Conservation (phyloP, 495 filamentous ascomycete genomes). For the Friedmanniomyces simplex region DNA sequence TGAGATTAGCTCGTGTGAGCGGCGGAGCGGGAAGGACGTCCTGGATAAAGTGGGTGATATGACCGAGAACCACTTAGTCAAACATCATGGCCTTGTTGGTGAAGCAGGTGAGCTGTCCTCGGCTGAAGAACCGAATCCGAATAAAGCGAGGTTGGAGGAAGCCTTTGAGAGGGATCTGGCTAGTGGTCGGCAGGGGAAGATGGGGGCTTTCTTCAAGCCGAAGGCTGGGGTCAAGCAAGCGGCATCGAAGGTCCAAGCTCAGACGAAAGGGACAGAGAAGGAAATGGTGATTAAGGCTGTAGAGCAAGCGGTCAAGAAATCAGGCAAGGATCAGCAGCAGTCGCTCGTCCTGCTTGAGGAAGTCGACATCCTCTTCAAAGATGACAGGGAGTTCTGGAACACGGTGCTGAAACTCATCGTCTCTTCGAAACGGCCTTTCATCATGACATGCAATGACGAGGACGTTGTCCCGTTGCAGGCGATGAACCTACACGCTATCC, state of each 20-base stretch:
- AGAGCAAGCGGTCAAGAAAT: slow-evolving; percentile 12
- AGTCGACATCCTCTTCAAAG: slow-evolving; percentile 84
- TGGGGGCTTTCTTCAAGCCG: slow-evolving; percentile 70
- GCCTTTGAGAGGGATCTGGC: slow-evolving; percentile 42
- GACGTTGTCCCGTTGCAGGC: slow-evolving; percentile 56
- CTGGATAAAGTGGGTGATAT: slow-evolving; percentile 90
- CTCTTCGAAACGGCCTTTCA: slow-evolving; percentile 79
- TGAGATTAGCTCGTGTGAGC: slow-evolving; percentile 77
- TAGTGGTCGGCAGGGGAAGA: slow-evolving; percentile 60
- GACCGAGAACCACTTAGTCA: slow-evolving; percentile 88
- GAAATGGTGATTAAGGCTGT: slow-evolving; percentile 13
- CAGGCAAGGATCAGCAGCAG: slow-evolving; percentile 62
- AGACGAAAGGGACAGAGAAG: slow-evolving; percentile 3
- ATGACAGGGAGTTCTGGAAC: slow-evolving; percentile 90
- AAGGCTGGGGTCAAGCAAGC: slow-evolving; percentile 19
- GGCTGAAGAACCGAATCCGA: slow-evolving; percentile 21
- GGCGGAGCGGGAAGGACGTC: slow-evolving; percentile 81
- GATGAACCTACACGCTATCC: slow-evolving; percentile 69
- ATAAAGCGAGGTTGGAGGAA: slow-evolving; percentile 11
- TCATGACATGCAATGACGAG: slow-evolving; percentile 94
- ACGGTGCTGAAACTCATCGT: slow-evolving; percentile 65
- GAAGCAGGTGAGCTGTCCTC: slow-evolving; percentile 19
- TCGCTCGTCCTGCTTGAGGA: slow-evolving; percentile 93
- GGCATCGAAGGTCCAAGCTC: neutral
- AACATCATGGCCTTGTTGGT: slow-evolving; percentile 33